These are phyloP conservation scores for Stylosanthes scabra DNA, from an alignment of 331 rosid species.

Conservation along the genomic window DNA sequence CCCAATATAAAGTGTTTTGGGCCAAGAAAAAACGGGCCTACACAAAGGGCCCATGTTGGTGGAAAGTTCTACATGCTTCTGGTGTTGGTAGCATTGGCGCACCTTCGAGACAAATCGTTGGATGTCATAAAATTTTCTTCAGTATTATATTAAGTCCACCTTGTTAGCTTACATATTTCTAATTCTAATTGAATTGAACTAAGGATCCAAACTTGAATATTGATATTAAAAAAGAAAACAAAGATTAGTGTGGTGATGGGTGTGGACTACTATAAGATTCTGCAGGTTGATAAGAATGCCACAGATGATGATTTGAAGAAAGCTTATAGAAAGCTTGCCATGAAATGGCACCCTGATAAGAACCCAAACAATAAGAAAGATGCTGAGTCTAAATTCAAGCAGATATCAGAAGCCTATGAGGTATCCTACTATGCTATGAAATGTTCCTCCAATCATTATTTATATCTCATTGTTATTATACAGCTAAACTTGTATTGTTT, in stretches of 20 bases:
- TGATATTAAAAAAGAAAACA: too few species aligned
- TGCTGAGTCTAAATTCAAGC: constrained; percentile 79
- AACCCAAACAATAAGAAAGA: constrained; percentile 78
- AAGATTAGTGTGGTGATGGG: constrained; percentile 54
- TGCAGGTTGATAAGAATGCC: constrained; percentile 77
- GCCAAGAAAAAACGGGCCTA: neutral
- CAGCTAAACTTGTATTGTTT: neutral
- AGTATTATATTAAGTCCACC: neutral
- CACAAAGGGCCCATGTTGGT: neutral
- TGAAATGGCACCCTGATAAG: constrained; percentile 96
- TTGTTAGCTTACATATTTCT: neutral
- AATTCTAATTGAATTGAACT: neutral
- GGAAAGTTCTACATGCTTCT: constrained; percentile 75
- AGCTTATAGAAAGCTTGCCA: constrained; percentile 82
- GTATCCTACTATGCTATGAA: too few species aligned
- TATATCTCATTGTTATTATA: too few species aligned
- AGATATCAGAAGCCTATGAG: constrained; percentile 83
- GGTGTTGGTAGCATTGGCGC: constrained; percentile 2
- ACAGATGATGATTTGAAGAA: constrained; percentile 83
- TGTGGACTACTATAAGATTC: constrained; percentile 73
- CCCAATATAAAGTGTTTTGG: neutral
- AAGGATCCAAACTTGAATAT: too few species aligned
- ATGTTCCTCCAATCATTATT: too few species aligned
- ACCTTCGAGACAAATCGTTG: constrained; percentile 53
- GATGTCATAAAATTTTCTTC: constrained; percentile 5